Evolutionary conservation across 1,284 basidiomycete species (phyloP).

Genomic region (Fomes fomentarius): DNA sequence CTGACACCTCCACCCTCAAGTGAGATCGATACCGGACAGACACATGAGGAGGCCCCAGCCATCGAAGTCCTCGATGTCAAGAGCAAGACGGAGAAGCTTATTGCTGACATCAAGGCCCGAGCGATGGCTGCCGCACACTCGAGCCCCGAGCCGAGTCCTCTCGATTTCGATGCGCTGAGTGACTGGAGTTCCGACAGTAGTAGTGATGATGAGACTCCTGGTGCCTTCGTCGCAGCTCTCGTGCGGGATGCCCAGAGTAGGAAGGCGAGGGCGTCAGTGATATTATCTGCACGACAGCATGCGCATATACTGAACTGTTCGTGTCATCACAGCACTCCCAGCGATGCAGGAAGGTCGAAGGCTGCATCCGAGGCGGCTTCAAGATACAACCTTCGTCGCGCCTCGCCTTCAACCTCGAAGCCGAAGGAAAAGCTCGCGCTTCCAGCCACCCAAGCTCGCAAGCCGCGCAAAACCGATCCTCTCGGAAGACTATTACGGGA

Average conservation of each 20-base stretch:
- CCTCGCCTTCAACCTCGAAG: conserved; percentile 12
- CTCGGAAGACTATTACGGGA: conserved; percentile 44
- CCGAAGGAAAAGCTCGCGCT: neutral
- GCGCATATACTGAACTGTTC: conserved; percentile 6
- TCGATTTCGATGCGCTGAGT: conserved; percentile 15
- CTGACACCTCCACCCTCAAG: conserved; percentile 45
- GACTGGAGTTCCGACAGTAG: conserved; percentile 47
- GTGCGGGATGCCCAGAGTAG: conserved; percentile 13
- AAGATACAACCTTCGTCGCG: conserved; percentile 30
- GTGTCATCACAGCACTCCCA: neutral
- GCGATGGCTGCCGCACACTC: conserved; percentile 41
- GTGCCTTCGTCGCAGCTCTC: conserved; percentile 10
- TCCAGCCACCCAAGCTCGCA: conserved; percentile 10
- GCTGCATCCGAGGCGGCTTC: conserved; percentile 1
- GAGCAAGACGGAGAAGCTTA: conserved; percentile 57
- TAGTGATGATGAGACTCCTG: conserved; percentile 47
- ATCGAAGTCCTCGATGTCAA: conserved; percentile 42
- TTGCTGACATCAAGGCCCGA: conserved; percentile 63
- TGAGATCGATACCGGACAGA: conserved; percentile 29
- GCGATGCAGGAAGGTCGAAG: neutral
- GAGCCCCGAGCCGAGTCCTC: conserved; percentile 38
- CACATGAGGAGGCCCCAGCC: conserved; percentile 34
- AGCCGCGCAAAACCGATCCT: conserved; percentile 47
- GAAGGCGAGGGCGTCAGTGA: conserved; percentile 17
- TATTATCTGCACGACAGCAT: neutral